A percentile compares a stretch with the other conserved stretches of the same genome.
Evolutionary conservation across 1,284 basidiomycete genomes (phyloP).

Genomic region (Xanthoconium separans): DNA sequence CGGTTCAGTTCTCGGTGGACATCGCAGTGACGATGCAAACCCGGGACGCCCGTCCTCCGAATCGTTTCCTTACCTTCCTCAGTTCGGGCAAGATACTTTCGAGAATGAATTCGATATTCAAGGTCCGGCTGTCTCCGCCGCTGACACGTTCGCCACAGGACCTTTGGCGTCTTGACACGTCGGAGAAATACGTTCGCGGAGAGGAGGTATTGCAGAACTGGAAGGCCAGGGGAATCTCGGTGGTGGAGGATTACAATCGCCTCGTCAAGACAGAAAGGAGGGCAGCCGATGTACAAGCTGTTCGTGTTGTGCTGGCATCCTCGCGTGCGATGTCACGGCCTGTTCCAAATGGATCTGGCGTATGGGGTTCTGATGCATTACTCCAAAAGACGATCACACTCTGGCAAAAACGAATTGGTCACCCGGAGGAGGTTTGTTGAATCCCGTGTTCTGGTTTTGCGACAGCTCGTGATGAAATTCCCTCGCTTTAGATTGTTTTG

Average conservation of each 20-base stretch:
- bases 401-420: slow-evolving; percentile 83
- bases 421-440: slow-evolving; percentile 64
- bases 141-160: slow-evolving; percentile 86
- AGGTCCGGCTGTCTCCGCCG: slow-evolving; percentile 78
- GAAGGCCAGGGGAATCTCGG: slow-evolving; percentile 84
- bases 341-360: slow-evolving; percentile 50
- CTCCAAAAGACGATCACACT: slow-evolving; percentile 65
- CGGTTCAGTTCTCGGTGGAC: slow-evolving; percentile 86
- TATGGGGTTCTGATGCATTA: slow-evolving; percentile 64
- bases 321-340: slow-evolving; percentile 45
- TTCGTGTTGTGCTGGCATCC: slow-evolving; percentile 72
- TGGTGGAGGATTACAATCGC: slow-evolving; percentile 82
- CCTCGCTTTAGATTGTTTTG: slow-evolving; percentile 61
- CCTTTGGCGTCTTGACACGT: slow-evolving; percentile 93
- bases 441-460: background rate
- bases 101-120: slow-evolving; percentile 82
- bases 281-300: slow-evolving; percentile 87
- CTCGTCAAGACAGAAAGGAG: slow-evolving; percentile 69
- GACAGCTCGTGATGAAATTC: slow-evolving; percentile 1
- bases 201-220: slow-evolving; percentile 83
- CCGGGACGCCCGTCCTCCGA: slow-evolving; percentile 84
- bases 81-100: slow-evolving; percentile 70
- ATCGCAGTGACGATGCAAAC: slow-evolving; percentile 83
- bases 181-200: slow-evolving; percentile 89
- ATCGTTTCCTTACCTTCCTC: slow-evolving; percentile 73